Evolutionary conservation across 106 monocot genomes (phyloP), one percentile per base, ranked within the genome.

Genomic region (Dendrobium huoshanense): DNA sequence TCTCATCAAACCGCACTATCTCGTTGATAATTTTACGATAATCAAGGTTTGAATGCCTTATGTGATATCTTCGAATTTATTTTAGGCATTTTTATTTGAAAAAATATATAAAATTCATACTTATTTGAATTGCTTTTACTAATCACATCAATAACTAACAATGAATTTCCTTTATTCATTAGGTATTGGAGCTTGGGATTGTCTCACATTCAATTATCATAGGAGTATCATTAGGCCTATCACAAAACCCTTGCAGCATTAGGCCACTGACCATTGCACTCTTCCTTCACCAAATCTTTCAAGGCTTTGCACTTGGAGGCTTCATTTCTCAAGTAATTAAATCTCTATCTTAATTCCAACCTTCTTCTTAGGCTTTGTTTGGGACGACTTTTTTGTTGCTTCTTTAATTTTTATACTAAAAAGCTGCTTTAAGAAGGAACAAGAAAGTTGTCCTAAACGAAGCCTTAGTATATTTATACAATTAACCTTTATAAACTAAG

Each of bases 241-340:
- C 80, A 20, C 72, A 80, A 31, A 80, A 13, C 68, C 67, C 80
- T 19, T 80, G 47, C 68, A 72, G 45, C 2, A 80, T 72, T 25
- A 80, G 27, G 19, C 80, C 72, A 15, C 19, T 80, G 9, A 72
- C 51, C 5, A 70, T 70, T 49, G 80, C 80, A 2, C 68, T 80
- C 31, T 80, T 70, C 48, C 72, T 80, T 9, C 80, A 80, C 45
- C 80, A 80, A 31, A 73, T 80, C 72, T 80, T 68, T 44, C 68
- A 80, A 44, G 80, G 80, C 6, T 80, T 80, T n/a, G 67, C 80
- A 41, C 45, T 80, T 4, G 80, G 72, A 48, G 80, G 72, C 4
- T 80, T 43, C 80, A 72, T 80, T 37, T 70, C 67, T 45, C 72
- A 80, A 45, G 80, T 72, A 56, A 78, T 15, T 7, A 58, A 9